Conservation (phyloP, 257 asterid genomes). For the Jacaranda copaia region DNA sequence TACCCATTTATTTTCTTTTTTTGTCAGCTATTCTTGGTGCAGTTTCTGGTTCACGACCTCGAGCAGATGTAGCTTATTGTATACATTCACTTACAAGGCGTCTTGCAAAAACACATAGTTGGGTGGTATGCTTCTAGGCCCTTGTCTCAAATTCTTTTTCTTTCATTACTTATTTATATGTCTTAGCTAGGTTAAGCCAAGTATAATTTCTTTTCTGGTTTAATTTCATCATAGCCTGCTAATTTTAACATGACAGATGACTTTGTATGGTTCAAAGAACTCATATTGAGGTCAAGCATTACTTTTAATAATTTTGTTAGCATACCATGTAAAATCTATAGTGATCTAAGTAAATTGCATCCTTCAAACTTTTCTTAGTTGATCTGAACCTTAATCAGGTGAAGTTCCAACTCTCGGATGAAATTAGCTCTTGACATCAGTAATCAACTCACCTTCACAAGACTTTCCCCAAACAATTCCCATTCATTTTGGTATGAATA, state of each 20-base stretch:
- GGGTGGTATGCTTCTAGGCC: conserved; percentile 66
- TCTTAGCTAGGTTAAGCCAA: conserved; percentile 6
- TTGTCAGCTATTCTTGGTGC: conserved; percentile 70
- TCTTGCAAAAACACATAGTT: conserved; percentile 69
- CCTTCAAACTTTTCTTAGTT: background rate
- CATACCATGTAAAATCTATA: background rate
- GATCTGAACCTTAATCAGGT: conserved; percentile 6
- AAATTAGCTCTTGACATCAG: too few species aligned
- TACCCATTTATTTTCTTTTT: conserved; percentile 19
- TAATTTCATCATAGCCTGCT: background rate
- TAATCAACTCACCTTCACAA: too few species aligned
- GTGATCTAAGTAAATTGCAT: background rate
- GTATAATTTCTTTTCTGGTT: background rate
- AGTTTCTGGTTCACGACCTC: conserved; percentile 71
- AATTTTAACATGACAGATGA: conserved; percentile 4
- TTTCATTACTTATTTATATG: background rate
- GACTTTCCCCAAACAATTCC: too few species aligned
- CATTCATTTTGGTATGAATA: too few species aligned
- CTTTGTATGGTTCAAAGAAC: background rate
- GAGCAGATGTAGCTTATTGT: conserved; percentile 82
- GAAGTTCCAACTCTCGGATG: background rate
- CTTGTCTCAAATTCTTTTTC: conserved; percentile 7
- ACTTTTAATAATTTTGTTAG: conserved; percentile 4
- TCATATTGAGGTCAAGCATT: conserved; percentile 17
- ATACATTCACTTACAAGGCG: conserved; percentile 74